Conservation (phyloP, 345 rosid species). For the Adansonia digitata region DNA sequence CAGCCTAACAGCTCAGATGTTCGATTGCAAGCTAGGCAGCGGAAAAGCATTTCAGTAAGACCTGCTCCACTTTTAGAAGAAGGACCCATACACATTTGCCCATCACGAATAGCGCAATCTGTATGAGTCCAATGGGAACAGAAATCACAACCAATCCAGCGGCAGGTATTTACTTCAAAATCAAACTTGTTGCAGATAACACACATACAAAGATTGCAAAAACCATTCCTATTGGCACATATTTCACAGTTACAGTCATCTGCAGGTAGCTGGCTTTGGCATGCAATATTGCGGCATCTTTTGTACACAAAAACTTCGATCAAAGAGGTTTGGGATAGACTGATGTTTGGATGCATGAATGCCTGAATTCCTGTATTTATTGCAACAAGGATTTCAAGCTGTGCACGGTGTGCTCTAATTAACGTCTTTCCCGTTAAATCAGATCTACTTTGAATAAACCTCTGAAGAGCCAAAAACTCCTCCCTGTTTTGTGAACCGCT, state of each 20-base stretch:
- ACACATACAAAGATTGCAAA: constrained; percentile 3
- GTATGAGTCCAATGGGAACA: constrained; percentile 5
- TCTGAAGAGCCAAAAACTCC: constrained; percentile 73
- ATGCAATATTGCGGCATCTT: constrained; percentile 89
- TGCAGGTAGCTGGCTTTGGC: constrained; percentile 85
- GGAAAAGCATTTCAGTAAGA: constrained; percentile 81
- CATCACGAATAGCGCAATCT: constrained; percentile 21
- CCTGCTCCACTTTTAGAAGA: constrained; percentile 64
- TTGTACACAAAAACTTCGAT: constrained; percentile 44
- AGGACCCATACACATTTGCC: constrained; percentile 72
- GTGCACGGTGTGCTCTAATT: constrained; percentile 71
- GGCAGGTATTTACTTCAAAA: constrained; percentile 1
- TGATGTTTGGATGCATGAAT: background rate
- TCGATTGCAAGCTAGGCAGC: constrained; percentile 80
- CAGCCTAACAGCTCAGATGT: constrained; percentile 93
- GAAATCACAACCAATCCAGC: background rate
- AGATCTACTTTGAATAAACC: constrained; percentile 66
- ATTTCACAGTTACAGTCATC: constrained; percentile 86
- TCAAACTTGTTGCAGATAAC: background rate
- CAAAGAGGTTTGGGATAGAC: background rate
- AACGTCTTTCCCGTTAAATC: constrained; percentile 82
- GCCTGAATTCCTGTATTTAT: background rate
- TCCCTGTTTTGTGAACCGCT: constrained; percentile 77
- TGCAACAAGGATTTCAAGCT: constrained; percentile 48
- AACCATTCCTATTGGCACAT: constrained; percentile 54